Percentiles rank a stretch among this genome's conserved stretches.
Evolutionary conservation across 495 filamentous ascomycete species (phyloP).

Genomic region (Penicillium coprophilum): DNA sequence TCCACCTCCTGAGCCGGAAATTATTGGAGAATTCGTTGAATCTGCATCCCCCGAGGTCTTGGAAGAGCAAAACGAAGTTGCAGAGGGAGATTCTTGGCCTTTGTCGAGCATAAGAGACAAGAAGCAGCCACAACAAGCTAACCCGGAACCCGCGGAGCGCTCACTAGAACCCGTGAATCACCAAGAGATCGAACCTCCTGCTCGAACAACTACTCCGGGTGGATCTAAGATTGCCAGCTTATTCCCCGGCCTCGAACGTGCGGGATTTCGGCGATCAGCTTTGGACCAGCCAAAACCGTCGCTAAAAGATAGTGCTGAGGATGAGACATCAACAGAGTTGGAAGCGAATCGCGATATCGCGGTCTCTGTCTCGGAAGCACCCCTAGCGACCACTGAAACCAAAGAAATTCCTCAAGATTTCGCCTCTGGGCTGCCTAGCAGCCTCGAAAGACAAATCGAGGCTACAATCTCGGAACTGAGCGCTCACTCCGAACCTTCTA

Average conservation of each 20-base stretch:
- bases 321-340: conserved; percentile 44
- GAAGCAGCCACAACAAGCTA: conserved; percentile 24
- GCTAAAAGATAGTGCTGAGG: conserved; percentile 50
- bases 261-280: conserved; percentile 32
- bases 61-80: conserved; percentile 16
- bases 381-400: conserved; percentile 28
- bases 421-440: conserved; percentile 13
- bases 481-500: conserved; percentile 7
- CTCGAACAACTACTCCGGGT: conserved; percentile 24
- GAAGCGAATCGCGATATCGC: conserved; percentile 50
- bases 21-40: conserved; percentile 38
- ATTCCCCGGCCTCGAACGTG: conserved; percentile 42
- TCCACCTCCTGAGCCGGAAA: conserved; percentile 26
- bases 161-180: conserved; percentile 8
- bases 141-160: conserved; percentile 5
- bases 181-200: conserved; percentile 25
- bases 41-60: conserved; percentile 33
- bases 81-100: conserved; percentile 16
- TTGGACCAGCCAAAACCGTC: conserved; percentile 25
- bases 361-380: conserved; percentile 53
- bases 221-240: conserved; percentile 39
- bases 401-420: conserved; percentile 19
- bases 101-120: conserved; percentile 32
- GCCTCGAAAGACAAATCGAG: conserved; percentile 10
- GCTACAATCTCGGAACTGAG: conserved; percentile 14